Evolutionary conservation across 2,329 filamentous ascomycete species (phyloP).

Genomic region (Claviceps quebecensis): DNA sequence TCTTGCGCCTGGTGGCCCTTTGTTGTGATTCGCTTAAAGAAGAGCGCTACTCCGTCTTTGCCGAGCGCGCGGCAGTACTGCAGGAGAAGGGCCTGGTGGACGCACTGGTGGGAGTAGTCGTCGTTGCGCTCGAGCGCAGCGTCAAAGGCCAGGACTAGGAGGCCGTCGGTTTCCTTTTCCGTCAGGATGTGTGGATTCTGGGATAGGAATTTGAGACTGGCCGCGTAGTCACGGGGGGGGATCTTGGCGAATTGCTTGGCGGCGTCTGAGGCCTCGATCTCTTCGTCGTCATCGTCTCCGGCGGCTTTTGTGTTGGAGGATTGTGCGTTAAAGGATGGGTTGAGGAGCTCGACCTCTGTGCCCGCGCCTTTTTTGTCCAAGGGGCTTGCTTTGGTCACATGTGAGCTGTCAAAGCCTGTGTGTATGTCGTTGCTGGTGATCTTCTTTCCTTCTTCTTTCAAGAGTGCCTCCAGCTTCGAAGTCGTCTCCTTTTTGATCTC

Average conservation of each 20-base stretch:
- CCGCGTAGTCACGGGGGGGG: conserved; percentile 56
- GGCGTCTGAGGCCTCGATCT: conserved; percentile 60
- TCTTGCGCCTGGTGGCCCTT: conserved; percentile 79
- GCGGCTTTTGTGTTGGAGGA: conserved; percentile 13
- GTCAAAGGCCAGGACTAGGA: conserved; percentile 86
- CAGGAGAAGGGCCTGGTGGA: conserved; percentile 82
- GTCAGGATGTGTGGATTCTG: conserved; percentile 63
- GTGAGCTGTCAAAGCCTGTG: conserved; percentile 80
- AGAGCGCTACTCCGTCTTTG: conserved; percentile 73
- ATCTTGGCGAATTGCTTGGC: conserved; percentile 76
- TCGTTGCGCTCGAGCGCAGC: conserved; percentile 63
- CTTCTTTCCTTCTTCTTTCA: conserved; percentile 73
- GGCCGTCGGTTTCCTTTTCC: conserved; percentile 79
- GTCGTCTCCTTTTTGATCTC: conserved; percentile 63
- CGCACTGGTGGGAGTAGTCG: conserved; percentile 69
- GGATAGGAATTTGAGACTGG: conserved; percentile 64
- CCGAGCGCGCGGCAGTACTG: conserved; percentile 92
- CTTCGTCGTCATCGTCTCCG: conserved; percentile 54
- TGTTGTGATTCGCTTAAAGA: conserved; percentile 93
- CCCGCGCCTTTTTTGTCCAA: conserved; percentile 32
- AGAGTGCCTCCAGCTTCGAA: conserved; percentile 62
- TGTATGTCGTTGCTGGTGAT: conserved; percentile 88
- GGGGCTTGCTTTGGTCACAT: conserved; percentile 50
- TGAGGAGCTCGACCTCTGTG: conserved; percentile 57
- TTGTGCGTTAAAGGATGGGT: conserved; percentile 37